Base-by-base conservation (phyloP, 1,139 yeast genomes). In the Diutina siamensis region DNA sequence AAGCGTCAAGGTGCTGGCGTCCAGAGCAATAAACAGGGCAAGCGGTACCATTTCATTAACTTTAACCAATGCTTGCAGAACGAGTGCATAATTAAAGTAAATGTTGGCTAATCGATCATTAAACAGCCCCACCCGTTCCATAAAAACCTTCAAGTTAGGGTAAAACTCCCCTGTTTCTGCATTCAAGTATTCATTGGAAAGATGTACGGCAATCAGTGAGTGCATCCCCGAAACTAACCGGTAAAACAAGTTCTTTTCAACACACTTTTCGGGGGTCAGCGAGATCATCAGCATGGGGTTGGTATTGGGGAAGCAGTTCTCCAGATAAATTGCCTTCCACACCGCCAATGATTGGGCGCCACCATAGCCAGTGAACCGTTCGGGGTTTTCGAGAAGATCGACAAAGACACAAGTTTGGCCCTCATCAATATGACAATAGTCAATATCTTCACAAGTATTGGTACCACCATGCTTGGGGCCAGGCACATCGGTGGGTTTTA, bases 361-460 rank as follows among this genome's bases (percentile, higher is more conserved):
- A 41, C 89, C 84, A 59, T 94, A 94, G 0, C 98, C 98, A 1
- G 98, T 94, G 64, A 86, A 94, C 57, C 98, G 72, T 63, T 94
- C 99, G 1, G 96, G 97, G 57, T 94, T 94, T 48, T 84, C 86
- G 22, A 82, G 71, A 49, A 94, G 72, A 56, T 89, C 87, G 25
- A 92, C 95, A 56, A 83, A 83, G 3, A 87, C 97, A 47, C 96
- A 62, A 15, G 17, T 25, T 18, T 41, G 56, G 49, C 64, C 83
- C 49, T 78, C 84, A 51, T 80, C 85, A 18, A 80, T 74, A 50
- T 76, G 76, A 52, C 81, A 75, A 56, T 78, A 79, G 60, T 77
- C 80, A 51, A 68, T 75, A 44, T 58, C 62, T 44, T 58, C 62
- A 44, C 62, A 58, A 3, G 58, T 54, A 18, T 52, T 52, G 22